Evolutionary conservation across 2,329 filamentous ascomycete genomes (phyloP).

Genomic region (Cercospora citrullina): DNA sequence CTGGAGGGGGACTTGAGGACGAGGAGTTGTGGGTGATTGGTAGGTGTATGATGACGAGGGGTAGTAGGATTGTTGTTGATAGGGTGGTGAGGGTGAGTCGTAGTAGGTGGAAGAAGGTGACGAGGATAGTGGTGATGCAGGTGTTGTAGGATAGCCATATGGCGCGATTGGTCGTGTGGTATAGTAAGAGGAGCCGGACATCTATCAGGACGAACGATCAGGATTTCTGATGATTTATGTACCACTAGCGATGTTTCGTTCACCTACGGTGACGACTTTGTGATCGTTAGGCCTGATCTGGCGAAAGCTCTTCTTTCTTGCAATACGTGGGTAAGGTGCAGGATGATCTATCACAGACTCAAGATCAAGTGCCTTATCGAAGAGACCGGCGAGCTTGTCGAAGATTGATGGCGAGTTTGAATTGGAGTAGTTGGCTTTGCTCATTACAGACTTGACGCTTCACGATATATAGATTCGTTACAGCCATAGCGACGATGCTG

Average conservation of each 20-base stretch:
- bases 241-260: background rate
- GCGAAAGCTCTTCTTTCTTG: conserved; percentile 5
- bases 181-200: conserved; percentile 7
- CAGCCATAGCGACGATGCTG: background rate
- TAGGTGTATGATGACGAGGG: background rate
- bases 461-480: background rate
- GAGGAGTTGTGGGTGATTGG: background rate
- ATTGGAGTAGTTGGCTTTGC: background rate
- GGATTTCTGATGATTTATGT: background rate
- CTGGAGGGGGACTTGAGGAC: background rate
- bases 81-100: conserved; percentile 5
- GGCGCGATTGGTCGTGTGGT: background rate
- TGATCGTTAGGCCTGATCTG: background rate
- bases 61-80: conserved; percentile 5
- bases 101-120: background rate
- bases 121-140: background rate
- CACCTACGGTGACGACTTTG: background rate
- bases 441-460: conserved; percentile 2
- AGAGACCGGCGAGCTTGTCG: conserved; percentile 5
- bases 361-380: conserved; percentile 7
- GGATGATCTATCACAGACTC: conserved; percentile 10
- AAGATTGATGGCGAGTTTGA: conserved; percentile 2
- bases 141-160: background rate
- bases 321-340: conserved; percentile 2
- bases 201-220: background rate